Evolutionary conservation across 768 basidiomycete species (phyloP).

Genomic region (Mycena olivaceomarginata): DNA sequence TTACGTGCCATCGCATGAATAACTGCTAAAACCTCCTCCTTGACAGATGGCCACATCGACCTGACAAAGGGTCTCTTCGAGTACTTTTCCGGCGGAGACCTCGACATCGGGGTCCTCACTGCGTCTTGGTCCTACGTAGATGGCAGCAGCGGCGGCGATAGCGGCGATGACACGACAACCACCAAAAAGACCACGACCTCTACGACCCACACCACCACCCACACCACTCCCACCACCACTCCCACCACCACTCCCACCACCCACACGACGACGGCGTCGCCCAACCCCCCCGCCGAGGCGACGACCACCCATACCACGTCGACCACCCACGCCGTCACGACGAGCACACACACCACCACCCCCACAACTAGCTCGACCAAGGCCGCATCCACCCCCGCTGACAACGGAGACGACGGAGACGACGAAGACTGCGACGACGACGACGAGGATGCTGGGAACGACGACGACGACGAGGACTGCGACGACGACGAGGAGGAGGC

Average conservation of each 20-base stretch:
- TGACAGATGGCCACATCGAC: constrained; percentile 28
- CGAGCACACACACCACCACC: background rate
- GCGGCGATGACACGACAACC: background rate
- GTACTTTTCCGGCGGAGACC: constrained; percentile 27
- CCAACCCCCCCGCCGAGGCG: background rate
- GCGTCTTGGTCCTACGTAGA: constrained; percentile 38
- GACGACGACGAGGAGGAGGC: background rate
- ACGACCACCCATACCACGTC: background rate
- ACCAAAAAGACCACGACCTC: background rate
- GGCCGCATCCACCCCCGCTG: background rate
- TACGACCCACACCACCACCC: background rate
- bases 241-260: background rate
- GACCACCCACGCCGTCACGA: background rate
- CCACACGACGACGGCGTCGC: background rate
- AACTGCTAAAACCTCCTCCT: background rate
- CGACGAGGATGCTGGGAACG: background rate
- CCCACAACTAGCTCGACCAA: background rate
- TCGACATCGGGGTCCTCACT: constrained; percentile 27
- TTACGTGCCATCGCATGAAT: too few relatives aligned
- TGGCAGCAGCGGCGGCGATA: constrained; percentile 2
- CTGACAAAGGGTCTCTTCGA: constrained; percentile 40
- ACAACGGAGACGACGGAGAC: background rate
- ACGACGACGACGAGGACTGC: constrained; percentile 5
- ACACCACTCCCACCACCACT: constrained; percentile 1
- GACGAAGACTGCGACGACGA: background rate